A percentile compares a stretch with the other conserved stretches of the same genome.
Conservation (phyloP, 345 rosid species). For the Camelina sativa region DNA sequence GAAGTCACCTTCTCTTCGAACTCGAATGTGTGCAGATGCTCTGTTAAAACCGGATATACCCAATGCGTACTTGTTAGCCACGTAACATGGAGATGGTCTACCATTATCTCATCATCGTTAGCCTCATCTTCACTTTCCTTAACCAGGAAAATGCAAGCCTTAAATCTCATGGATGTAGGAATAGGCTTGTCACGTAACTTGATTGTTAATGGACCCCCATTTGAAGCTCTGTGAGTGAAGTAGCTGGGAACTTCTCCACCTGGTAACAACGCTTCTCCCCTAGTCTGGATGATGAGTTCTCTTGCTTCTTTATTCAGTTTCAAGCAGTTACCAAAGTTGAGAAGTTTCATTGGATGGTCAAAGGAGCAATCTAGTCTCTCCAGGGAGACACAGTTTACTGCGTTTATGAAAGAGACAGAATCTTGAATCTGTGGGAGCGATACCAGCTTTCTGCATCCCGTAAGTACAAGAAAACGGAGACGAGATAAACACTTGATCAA, state of each 20-base stretch:
- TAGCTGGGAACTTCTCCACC: constrained; percentile 8
- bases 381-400: background rate
- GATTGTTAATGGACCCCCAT: background rate
- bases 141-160: no score
- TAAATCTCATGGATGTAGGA: no score
- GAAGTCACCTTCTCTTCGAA: no score
- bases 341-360: background rate
- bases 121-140: no score
- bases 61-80: no score
- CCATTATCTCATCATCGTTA: no score
- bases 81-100: no score
- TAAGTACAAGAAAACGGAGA: background rate
- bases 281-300: constrained; percentile 8
- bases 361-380: background rate
- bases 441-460: background rate
- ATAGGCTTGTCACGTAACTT: background rate
- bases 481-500: background rate
- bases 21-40: no score
- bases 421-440: background rate
- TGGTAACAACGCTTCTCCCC: background rate
- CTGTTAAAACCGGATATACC: no score
- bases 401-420: background rate
- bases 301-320: constrained; percentile 2
- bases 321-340: background rate
- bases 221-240: background rate